Conservation (phyloP, 108 stramenopile species). For the Cylindrotheca closterium region DNA sequence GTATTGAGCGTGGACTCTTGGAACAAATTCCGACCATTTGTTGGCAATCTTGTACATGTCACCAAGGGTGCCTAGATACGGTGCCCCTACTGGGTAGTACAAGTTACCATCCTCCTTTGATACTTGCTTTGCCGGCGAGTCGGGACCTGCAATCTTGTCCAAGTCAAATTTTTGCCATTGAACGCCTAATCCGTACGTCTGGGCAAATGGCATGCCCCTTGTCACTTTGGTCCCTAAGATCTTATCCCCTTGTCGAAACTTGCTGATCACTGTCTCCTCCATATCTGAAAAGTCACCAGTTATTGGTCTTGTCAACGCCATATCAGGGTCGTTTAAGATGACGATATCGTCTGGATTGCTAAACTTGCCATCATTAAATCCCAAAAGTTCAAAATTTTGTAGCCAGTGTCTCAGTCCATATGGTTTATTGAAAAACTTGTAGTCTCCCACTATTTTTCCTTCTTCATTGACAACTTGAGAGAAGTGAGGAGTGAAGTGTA, state of each 20-base stretch:
- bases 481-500: constrained; percentile 84
- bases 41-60: constrained; percentile 80
- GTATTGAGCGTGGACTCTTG: constrained; percentile 32
- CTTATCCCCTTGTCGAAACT: neutral
- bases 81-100: constrained; percentile 85
- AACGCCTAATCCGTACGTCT: constrained; percentile 83
- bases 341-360: constrained; percentile 63
- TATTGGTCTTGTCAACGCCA: constrained; percentile 85
- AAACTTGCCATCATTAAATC: constrained; percentile 5
- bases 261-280: constrained; percentile 1
- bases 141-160: constrained; percentile 52
- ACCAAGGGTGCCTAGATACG: constrained; percentile 79
- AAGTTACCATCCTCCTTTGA: constrained; percentile 40
- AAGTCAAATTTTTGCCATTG: constrained; percentile 77
- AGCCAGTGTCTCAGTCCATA: constrained; percentile 75
- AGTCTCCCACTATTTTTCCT: constrained; percentile 52
- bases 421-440: constrained; percentile 92
- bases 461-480: constrained; percentile 47
- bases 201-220: constrained; percentile 83
- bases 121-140: constrained; percentile 41
- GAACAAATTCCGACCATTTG: constrained; percentile 61
- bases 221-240: constrained; percentile 28
- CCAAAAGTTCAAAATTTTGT: constrained; percentile 44
- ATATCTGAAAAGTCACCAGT: constrained; percentile 56
- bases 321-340: constrained; percentile 95